Conservation (phyloP, 805 yeast genomes). For the Zygotorulaspora chibaensis region DNA sequence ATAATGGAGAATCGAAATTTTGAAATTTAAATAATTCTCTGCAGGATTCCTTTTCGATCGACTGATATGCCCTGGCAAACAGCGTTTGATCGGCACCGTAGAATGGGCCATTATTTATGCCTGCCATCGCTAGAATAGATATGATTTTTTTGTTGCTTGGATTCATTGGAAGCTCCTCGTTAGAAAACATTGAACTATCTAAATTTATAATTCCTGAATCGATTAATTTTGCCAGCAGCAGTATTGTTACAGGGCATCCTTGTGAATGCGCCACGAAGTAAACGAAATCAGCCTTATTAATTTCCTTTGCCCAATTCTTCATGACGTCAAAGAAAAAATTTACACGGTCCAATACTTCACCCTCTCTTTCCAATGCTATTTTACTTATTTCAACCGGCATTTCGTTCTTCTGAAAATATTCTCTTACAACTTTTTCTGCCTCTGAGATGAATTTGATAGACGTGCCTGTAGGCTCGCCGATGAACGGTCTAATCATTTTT, state of each 20-base stretch:
- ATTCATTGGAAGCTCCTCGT: conserved; percentile 13
- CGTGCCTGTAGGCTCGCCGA: conserved; percentile 97
- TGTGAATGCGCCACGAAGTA: conserved; percentile 93
- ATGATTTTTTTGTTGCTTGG: conserved; percentile 41
- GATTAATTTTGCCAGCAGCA: conserved; percentile 68
- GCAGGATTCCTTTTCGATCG: conserved; percentile 84
- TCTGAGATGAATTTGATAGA: conserved; percentile 86
- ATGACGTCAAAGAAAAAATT: conserved; percentile 71
- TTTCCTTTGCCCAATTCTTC: conserved; percentile 54
- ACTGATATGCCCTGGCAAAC: conserved; percentile 81
- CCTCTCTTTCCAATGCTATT: conserved; percentile 91
- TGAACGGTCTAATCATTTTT: conserved; percentile 71
- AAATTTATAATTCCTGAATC: conserved; percentile 48
- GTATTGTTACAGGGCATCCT: conserved; percentile 88
- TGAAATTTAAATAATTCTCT: conserved; percentile 86
- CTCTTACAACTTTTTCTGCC: conserved; percentile 71
- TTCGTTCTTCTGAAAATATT: conserved; percentile 53
- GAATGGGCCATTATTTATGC: conserved; percentile 90
- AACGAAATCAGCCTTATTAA: conserved; percentile 72
- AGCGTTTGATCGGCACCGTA: conserved; percentile 85
- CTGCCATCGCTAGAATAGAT: conserved; percentile 90
- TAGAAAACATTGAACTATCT: conserved; percentile 26
- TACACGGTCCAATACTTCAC: conserved; percentile 82
- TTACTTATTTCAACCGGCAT: conserved; percentile 62
- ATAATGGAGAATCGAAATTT: conserved; percentile 64